Evolutionary conservation across 192 early-diverging fungal species (phyloP).

Genomic region (Umbelopsis sp.): DNA sequence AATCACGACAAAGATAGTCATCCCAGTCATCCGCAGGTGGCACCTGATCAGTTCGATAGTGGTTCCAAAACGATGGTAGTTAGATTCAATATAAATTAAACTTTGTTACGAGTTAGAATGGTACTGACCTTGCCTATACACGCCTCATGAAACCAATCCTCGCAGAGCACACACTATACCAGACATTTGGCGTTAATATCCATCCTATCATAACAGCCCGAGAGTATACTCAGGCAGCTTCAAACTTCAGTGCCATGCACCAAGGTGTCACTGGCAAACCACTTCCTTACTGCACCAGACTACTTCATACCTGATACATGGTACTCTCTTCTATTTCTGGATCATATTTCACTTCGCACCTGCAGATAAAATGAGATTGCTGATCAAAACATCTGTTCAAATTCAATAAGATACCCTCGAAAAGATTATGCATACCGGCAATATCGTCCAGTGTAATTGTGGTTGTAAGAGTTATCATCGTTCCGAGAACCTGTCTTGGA

Average conservation of each 20-base stretch:
- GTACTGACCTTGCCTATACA: slow-evolving; percentile 64
- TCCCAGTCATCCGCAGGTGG: not conserved
- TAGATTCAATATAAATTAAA: not conserved
- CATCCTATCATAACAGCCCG: too few species aligned
- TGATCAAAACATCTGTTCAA: too few species aligned
- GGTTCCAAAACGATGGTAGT: not conserved
- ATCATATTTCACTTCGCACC: slow-evolving; percentile 80
- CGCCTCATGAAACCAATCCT: slow-evolving; percentile 81
- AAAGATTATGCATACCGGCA: slow-evolving; percentile 59
- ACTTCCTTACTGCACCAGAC: too few species aligned
- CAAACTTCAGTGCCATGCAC: too few species aligned
- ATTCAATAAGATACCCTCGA: not conserved
- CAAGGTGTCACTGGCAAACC: too few species aligned
- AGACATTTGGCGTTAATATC: too few species aligned
- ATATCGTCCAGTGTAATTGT: slow-evolving; percentile 83
- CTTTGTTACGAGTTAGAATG: not conserved
- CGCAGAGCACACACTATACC: slow-evolving; percentile 81
- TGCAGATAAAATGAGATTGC: not conserved
- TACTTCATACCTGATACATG: slow-evolving; percentile 70
- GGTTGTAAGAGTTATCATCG: slow-evolving; percentile 74
- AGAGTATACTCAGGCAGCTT: too few species aligned
- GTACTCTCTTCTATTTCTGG: slow-evolving; percentile 65
- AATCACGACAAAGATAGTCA: slow-evolving; percentile 65
- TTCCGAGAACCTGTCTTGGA: slow-evolving; percentile 43
- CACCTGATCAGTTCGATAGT: not conserved